phyloP scores from a whole-genome alignment of 2,329 filamentous ascomycete genomes.

The Huntiella omanensis region DNA sequence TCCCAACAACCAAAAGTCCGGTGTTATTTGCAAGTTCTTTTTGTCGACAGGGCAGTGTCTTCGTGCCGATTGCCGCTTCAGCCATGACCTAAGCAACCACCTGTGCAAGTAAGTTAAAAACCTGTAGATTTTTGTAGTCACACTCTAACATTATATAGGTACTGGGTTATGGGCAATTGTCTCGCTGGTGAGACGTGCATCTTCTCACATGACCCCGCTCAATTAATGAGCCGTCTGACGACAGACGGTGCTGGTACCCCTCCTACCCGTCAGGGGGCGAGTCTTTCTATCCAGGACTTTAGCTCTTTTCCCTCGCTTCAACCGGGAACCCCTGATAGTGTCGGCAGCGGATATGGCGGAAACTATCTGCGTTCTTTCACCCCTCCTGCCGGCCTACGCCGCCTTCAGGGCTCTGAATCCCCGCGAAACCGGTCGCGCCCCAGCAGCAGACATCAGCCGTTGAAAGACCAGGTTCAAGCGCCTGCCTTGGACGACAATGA shows the following conservation, averaged over 20 bases:
- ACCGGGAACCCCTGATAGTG: constrained; percentile 38
- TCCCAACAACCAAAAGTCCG: constrained; percentile 60
- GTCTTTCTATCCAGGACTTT: constrained; percentile 62
- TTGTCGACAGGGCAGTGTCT: constrained; percentile 89
- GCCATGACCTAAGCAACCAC: constrained; percentile 86
- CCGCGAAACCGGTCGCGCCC: constrained; percentile 65
- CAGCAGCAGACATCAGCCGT: constrained; percentile 49
- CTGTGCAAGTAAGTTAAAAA: constrained; percentile 73
- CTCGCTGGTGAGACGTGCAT: constrained; percentile 85
- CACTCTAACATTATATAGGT: constrained; percentile 31
- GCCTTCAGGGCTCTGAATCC: constrained; percentile 39
- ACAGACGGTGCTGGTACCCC: constrained; percentile 48
- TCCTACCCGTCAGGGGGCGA: constrained; percentile 40
- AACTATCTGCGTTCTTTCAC: constrained; percentile 36
- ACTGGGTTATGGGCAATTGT: constrained; percentile 92
- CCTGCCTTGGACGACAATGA: constrained; percentile 83
- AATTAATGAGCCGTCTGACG: constrained; percentile 63
- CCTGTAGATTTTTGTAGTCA: constrained; percentile 11
- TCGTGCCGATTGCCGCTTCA: constrained; percentile 88
- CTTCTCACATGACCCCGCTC: constrained; percentile 87
- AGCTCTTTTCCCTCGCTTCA: constrained; percentile 68
- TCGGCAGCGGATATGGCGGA: constrained; percentile 19
- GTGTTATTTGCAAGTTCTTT: constrained; percentile 94
- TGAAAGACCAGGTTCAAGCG: constrained; percentile 29
- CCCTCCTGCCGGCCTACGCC: constrained; percentile 53